Evolutionary conservation across 2,329 filamentous ascomycete species (phyloP).

Genomic region (Orbilia blumenaviensis): DNA sequence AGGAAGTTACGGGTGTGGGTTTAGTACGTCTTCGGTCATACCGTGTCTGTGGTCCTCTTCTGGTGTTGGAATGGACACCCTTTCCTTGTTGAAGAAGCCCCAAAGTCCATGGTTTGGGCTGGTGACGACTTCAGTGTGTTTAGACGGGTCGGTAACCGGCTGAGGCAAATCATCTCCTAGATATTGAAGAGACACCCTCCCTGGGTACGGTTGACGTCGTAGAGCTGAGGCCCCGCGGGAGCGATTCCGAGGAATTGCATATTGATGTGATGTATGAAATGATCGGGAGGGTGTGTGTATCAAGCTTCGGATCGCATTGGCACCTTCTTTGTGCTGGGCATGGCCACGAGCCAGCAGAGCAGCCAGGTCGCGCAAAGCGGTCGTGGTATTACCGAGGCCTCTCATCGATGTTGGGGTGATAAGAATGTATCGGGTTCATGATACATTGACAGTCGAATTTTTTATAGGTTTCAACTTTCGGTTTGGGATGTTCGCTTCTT

Average conservation of each 20-base stretch:
- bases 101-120: slow-evolving; percentile 86
- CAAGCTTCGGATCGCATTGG: not conserved
- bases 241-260: slow-evolving; percentile 35
- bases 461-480: not conserved
- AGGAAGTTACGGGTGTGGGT: not conserved
- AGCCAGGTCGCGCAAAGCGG: slow-evolving; percentile 30
- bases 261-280: slow-evolving; percentile 38
- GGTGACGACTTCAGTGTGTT: slow-evolving; percentile 67
- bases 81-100: slow-evolving; percentile 83
- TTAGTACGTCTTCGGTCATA: slow-evolving; percentile 57
- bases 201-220: slow-evolving; percentile 35
- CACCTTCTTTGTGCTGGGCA: not conserved
- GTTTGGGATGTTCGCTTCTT: not conserved
- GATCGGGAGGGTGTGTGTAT: not conserved
- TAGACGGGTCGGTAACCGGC: slow-evolving; percentile 71
- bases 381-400: slow-evolving; percentile 14
- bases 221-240: slow-evolving; percentile 44
- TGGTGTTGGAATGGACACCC: slow-evolving; percentile 75
- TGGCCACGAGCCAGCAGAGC: not conserved
- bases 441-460: not conserved
- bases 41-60: slow-evolving; percentile 76
- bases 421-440: not conserved
- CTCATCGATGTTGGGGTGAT: slow-evolving; percentile 37
- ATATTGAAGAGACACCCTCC: slow-evolving; percentile 39
- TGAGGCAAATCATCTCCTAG: slow-evolving; percentile 71